Percentiles rank a stretch among this genome's conserved stretches.
These are phyloP conservation scores for Taphrina deformans DNA, from an alignment of 1,139 yeast genomes.

Conservation along the genomic window DNA sequence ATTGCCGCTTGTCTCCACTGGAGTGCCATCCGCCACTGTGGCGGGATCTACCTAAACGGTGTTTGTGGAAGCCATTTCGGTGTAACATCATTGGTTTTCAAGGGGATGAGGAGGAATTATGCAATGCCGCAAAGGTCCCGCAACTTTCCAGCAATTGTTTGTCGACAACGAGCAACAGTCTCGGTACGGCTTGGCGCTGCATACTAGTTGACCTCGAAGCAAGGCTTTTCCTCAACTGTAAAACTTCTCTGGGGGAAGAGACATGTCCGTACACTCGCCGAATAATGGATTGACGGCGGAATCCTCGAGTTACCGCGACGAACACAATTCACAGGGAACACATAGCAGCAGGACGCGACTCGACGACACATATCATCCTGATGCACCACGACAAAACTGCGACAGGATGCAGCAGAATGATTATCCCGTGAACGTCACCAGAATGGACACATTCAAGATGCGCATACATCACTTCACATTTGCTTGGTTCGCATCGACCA, in stretches of 20 bases:
- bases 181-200: not conserved
- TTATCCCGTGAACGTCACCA: not conserved
- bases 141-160: not conserved
- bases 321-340: not conserved
- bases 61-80: not conserved
- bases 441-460: not conserved
- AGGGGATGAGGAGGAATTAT: not conserved
- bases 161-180: not conserved
- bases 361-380: not conserved
- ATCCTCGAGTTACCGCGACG: not conserved
- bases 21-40: not conserved
- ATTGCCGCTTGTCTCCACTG: not conserved
- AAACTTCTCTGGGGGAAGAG: too few relatives aligned
- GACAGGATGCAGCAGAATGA: not conserved
- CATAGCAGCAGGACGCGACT: not conserved
- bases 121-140: not conserved
- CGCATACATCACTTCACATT: slow-evolving; percentile 28
- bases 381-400: not conserved
- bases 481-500: slow-evolving; percentile 33
- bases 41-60: not conserved
- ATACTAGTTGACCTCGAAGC: not conserved
- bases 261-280: not conserved
- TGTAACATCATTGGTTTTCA: not conserved
- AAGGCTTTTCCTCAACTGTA: not conserved
- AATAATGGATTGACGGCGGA: not conserved